These are phyloP conservation scores for Quercus ilex DNA, from an alignment of 306 rosid genomes.

Conservation along the genomic window DNA sequence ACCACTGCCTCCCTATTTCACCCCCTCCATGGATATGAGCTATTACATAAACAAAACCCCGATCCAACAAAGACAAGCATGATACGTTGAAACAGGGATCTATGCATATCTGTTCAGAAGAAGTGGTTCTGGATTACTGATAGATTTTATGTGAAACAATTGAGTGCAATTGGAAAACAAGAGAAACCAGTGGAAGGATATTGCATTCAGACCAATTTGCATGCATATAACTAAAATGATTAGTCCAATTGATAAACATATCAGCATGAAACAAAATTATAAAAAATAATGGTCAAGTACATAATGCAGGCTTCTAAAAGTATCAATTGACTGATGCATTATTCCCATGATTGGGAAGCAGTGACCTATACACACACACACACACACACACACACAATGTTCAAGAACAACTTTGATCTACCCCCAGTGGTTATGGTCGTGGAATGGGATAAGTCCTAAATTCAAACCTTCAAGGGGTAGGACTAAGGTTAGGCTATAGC, in stretches of 20 bases:
- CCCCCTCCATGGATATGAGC: conserved; percentile 97
- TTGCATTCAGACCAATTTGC: conserved; percentile 10
- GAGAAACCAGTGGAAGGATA: conserved; percentile 13
- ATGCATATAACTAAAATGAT: conserved; percentile 12
- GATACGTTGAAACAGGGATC: conserved; percentile 38
- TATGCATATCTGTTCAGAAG: conserved; percentile 33
- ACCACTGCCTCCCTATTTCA: conserved; percentile 99
- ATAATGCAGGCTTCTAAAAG: not conserved
- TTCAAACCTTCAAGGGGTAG: too few species aligned
- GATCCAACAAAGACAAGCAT: conserved; percentile 83
- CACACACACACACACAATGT: too few species aligned
- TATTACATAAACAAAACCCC: conserved; percentile 81
- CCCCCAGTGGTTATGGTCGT: too few species aligned
- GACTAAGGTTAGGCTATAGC: too few species aligned
- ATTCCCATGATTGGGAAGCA: not conserved
- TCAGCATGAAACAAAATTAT: not conserved
- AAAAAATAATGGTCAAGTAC: not conserved
- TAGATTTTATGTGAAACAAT: conserved; percentile 3
- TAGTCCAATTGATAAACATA: not conserved
- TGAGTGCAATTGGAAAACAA: not conserved
- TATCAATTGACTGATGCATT: not conserved
- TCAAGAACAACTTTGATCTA: too few species aligned
- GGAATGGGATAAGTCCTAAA: too few species aligned
- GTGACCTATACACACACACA: not conserved
- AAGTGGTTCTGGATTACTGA: conserved; percentile 15